Evolutionary conservation across 2,329 filamentous ascomycete genomes (phyloP), one percentile per base, ranked within the genome.

Genomic region (Colletotrichum sp.): DNA sequence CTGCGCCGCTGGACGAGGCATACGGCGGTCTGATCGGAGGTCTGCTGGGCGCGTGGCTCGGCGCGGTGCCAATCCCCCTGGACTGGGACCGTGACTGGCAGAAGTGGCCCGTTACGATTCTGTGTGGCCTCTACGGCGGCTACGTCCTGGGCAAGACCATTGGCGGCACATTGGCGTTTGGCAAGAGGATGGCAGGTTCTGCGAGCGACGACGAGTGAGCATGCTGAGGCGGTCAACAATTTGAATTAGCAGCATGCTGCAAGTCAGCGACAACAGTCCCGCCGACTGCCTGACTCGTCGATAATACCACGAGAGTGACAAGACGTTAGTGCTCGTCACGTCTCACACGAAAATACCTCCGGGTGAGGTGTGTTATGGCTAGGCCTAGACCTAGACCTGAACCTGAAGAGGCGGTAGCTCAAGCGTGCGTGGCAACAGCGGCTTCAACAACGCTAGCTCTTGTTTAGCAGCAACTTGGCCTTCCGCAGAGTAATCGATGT

Each of bases 41-140:
- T 0, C 87, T 94, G 30, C 80, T 96, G 2, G 97, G 97, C 7
- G 95, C 95, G 55, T 99, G 97, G 97, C 86, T 98, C 57, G 97
- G 97, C 5, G 97, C 97, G 9, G 92, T 99, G 69, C 97, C 98
- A 0, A 99, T 99, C 80, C 97, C 97, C 3, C 87, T 99, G 79
- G 97, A 99, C 84, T 99, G 96, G 96, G 97, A 99, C 84, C 93
- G 97, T n/a, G 96, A 98, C 80, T 99, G 97, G 97, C 97, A 99
- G 90, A 95, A 94, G 84, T 99, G 96, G 94, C 97, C 97, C 0
- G 93, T 99, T 64, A 99, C 97, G 0, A 94, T 99, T 74, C 86
- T 99, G 6, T 92, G 91, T 3, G 97, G 97, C 4, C 89, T 94
- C 21, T 99, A 98, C 84, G 85, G 92, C 7, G 97, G 97, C 2